Conservation (phyloP, 2,329 filamentous ascomycete species). For the Aspergillus sclerotialis region DNA sequence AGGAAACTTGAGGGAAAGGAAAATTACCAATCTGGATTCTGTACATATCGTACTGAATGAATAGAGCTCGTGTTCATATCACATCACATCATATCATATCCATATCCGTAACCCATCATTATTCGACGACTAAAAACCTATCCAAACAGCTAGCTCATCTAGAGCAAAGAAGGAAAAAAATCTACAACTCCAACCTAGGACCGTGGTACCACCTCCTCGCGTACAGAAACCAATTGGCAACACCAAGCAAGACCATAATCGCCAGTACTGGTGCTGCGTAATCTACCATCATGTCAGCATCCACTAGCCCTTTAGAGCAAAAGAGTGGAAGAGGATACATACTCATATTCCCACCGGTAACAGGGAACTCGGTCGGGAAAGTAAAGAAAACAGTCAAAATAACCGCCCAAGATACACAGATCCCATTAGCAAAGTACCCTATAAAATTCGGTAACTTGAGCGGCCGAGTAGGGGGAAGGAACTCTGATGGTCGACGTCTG, state of each 20-base stretch:
- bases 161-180: too few relatives aligned
- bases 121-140: too few relatives aligned
- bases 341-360: slow-evolving; percentile 17
- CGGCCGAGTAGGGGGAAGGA: slow-evolving; percentile 9
- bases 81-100: too few relatives aligned
- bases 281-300: too few relatives aligned
- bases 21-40: too few relatives aligned
- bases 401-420: slow-evolving; percentile 13
- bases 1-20: too few relatives aligned
- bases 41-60: too few relatives aligned
- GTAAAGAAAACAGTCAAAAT: slow-evolving; percentile 14
- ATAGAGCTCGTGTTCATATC: too few relatives aligned
- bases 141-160: too few relatives aligned
- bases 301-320: too few relatives aligned
- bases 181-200: slow-evolving; percentile 11
- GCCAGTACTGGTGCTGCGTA: slow-evolving; percentile 13
- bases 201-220: slow-evolving; percentile 13
- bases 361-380: slow-evolving; percentile 12
- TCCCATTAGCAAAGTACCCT: slow-evolving; percentile 9
- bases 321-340: too few relatives aligned
- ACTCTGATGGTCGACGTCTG: slow-evolving; percentile 8
- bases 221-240: slow-evolving; percentile 13
- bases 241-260: slow-evolving; percentile 12
- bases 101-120: too few relatives aligned
- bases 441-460: slow-evolving; percentile 10